Evolutionary conservation across 1,284 basidiomycete genomes (phyloP).

Genomic region (Cutaneotrichosporon sp.): DNA sequence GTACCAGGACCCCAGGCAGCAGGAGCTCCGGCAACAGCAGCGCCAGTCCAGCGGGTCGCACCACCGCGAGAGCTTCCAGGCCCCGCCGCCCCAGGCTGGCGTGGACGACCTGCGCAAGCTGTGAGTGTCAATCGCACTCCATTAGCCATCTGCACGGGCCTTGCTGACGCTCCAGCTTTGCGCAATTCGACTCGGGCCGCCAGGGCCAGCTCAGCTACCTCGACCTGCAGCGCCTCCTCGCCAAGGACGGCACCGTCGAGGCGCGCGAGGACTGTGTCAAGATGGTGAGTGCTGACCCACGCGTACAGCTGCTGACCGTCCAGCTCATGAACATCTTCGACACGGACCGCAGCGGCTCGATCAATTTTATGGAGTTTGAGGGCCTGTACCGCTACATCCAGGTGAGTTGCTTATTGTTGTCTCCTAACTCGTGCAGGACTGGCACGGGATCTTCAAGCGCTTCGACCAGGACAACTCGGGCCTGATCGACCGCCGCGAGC

Average conservation of each 20-base stretch:
- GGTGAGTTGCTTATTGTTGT: conserved; percentile 26
- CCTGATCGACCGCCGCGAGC: conserved; percentile 52
- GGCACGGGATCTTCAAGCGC: conserved; percentile 54
- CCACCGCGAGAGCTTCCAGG: conserved; percentile 18
- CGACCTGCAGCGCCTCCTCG: conserved; percentile 49
- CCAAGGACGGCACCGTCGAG: conserved; percentile 51
- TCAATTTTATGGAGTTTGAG: conserved; percentile 54
- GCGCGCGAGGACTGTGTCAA: conserved; percentile 55
- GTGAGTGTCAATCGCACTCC: conserved; percentile 26
- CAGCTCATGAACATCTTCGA: conserved; percentile 51
- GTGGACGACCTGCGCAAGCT: conserved; percentile 40
- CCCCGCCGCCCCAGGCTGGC: conserved; percentile 17
- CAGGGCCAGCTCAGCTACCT: conserved; percentile 47
- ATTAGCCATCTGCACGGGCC: neutral
- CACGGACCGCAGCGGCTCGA: conserved; percentile 51
- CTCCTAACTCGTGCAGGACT: conserved; percentile 40
- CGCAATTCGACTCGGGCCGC: conserved; percentile 46
- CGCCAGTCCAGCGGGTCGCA: conserved; percentile 17
- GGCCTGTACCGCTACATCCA: conserved; percentile 55
- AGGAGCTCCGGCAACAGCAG: conserved; percentile 14
- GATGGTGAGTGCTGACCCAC: conserved; percentile 45
- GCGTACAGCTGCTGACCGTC: neutral
- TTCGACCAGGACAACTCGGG: conserved; percentile 53
- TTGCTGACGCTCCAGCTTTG: conserved; percentile 37
- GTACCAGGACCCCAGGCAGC: conserved; percentile 9